Evolutionary conservation across 345 rosid species (phyloP).

Genomic region (Cardamine resedifolia): DNA sequence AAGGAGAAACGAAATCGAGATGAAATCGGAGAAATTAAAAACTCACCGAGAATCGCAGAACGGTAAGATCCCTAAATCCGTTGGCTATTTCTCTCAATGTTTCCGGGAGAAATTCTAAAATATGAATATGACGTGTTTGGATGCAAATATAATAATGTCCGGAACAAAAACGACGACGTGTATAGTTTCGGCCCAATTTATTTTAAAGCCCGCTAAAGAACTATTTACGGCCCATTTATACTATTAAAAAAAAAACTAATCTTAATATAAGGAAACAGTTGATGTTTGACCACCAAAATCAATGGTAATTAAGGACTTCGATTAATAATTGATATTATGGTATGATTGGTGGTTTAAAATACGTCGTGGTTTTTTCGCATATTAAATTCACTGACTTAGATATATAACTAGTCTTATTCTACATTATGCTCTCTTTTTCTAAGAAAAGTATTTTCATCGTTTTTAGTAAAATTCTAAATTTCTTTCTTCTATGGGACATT

Average conservation of each 20-base stretch:
- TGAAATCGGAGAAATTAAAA: background rate
- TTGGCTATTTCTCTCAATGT: background rate
- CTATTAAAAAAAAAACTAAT: no score
- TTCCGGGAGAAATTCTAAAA: conserved; percentile 9
- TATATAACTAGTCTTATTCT: background rate
- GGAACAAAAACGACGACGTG: background rate
- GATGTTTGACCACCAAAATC: background rate
- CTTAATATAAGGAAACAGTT: background rate
- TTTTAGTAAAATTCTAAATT: background rate
- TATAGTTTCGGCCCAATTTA: background rate
- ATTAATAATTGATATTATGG: background rate
- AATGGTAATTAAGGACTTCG: no score
- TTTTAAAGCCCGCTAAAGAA: background rate
- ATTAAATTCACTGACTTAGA: background rate
- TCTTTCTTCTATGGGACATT: no score
- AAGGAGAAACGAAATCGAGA: background rate
- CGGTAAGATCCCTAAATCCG: conserved; percentile 9
- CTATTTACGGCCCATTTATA: background rate
- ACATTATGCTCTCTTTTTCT: background rate
- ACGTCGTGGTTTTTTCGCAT: background rate
- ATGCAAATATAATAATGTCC: conserved; percentile 5
- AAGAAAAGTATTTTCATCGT: background rate
- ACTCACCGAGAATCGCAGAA: conserved; percentile 31
- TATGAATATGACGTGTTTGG: conserved; percentile 6
- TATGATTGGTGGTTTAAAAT: background rate